Evolutionary conservation across 208 protist genomes (phyloP).

Genomic region (Acanthamoeba castellanii): DNA sequence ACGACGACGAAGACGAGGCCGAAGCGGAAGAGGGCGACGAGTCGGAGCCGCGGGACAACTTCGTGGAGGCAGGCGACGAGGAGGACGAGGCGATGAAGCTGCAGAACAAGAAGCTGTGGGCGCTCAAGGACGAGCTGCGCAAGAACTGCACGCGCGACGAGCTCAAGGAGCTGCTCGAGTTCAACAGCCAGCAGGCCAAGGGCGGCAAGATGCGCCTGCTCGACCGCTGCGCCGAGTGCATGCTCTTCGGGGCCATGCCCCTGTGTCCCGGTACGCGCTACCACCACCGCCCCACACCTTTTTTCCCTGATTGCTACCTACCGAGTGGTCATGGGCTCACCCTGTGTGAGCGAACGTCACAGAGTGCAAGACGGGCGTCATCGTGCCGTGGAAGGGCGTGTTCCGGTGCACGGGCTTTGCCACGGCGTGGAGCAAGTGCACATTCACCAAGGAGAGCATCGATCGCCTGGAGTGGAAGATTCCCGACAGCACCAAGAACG

Average conservation of each 20-base stretch:
- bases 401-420: constrained; percentile 61
- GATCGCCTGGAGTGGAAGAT: constrained; percentile 13
- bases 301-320: background rate
- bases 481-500: background rate
- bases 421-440: constrained; percentile 71
- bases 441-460: background rate
- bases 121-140: constrained; percentile 37
- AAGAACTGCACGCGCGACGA: background rate
- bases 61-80: background rate
- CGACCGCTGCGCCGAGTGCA: constrained; percentile 38
- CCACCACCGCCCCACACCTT: background rate
- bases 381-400: background rate
- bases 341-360: background rate
- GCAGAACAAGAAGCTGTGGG: constrained; percentile 33
- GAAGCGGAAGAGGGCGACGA: background rate
- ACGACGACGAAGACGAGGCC: background rate
- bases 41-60: background rate
- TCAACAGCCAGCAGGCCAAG: constrained; percentile 28
- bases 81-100: constrained; percentile 48
- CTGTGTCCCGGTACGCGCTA: background rate
- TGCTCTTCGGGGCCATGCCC: constrained; percentile 65
- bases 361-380: background rate
- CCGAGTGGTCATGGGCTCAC: background rate
- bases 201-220: constrained; percentile 6
- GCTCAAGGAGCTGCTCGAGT: constrained; percentile 52